These are phyloP conservation scores for Mortierella sp. DNA, from an alignment of 371 early-diverging fungal genomes.

Conservation along the genomic window DNA sequence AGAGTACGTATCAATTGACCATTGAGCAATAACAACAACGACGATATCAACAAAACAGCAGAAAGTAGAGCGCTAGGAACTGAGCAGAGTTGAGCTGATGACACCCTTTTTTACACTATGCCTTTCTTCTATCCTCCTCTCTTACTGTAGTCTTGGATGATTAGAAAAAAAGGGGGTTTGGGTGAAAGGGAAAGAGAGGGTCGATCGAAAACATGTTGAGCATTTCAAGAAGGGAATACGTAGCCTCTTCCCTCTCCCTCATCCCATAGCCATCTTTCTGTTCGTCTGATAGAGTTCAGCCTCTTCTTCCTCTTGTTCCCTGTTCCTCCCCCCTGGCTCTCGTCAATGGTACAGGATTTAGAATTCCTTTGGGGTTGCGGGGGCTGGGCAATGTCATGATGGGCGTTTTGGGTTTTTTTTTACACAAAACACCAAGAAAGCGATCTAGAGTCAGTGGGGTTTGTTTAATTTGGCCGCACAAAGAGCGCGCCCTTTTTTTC, in stretches of 20 bases:
- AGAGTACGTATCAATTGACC: not conserved
- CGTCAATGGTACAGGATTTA: not conserved
- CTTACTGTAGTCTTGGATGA: too few relatives aligned
- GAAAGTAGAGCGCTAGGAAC: not conserved
- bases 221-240: not conserved
- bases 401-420: too few relatives aligned
- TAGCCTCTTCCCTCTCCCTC: not conserved
- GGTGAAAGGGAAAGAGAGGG: not conserved
- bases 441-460: too few relatives aligned
- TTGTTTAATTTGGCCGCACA: too few relatives aligned
- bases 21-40: not conserved
- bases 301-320: not conserved
- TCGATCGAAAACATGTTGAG: not conserved
- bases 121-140: too few relatives aligned
- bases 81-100: conserved; percentile 6
- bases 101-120: too few relatives aligned
- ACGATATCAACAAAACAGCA: not conserved
- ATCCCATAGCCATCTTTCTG: not conserved
- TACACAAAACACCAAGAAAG: too few relatives aligned
- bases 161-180: too few relatives aligned
- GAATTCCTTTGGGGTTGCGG: conserved; percentile 13
- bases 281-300: not conserved
- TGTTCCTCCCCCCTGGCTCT: not conserved
- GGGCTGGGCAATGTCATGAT: not conserved
- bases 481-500: too few relatives aligned